Evolutionary conservation across 345 rosid genomes (phyloP).

Genomic region (Linum usitatissimum): DNA sequence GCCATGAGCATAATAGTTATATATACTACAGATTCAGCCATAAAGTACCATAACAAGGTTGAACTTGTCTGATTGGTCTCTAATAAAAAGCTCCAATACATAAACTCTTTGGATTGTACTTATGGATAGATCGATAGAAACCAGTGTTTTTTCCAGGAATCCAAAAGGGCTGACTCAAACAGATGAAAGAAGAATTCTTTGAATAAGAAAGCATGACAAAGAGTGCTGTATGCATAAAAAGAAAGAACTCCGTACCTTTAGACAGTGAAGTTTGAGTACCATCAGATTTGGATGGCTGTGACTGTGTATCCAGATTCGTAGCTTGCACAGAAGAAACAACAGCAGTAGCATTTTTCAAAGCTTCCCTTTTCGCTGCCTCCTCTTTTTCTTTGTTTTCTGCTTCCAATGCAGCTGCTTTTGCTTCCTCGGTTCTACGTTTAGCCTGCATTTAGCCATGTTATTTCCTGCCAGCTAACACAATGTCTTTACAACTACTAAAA

Average conservation of each 20-base stretch:
- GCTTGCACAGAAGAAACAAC: conserved; percentile 22
- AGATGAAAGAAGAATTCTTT: not conserved
- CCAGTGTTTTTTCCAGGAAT: not conserved
- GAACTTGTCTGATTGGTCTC: too few species aligned
- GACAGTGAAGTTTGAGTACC: conserved; percentile 20
- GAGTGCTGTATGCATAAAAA: not conserved
- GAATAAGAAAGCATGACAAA: not conserved
- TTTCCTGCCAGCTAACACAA: not conserved
- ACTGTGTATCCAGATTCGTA: conserved; percentile 19
- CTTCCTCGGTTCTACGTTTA: conserved; percentile 70
- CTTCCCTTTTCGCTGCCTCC: conserved; percentile 53
- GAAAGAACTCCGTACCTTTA: conserved; percentile 26
- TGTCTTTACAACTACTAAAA: not conserved
- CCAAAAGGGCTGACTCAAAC: not conserved
- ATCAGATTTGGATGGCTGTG: conserved; percentile 19
- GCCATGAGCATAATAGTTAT: too few species aligned
- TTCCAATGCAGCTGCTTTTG: conserved; percentile 50
- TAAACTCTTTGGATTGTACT: too few species aligned
- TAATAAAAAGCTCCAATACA: too few species aligned
- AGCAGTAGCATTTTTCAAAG: conserved; percentile 21
- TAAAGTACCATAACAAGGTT: too few species aligned
- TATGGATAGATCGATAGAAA: not conserved
- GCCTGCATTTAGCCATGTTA: conserved; percentile 30
- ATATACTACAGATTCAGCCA: too few species aligned
- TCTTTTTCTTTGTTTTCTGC: conserved; percentile 55